Conservation (phyloP, 2,329 filamentous ascomycete species). For the Penicillium sp. region DNA sequence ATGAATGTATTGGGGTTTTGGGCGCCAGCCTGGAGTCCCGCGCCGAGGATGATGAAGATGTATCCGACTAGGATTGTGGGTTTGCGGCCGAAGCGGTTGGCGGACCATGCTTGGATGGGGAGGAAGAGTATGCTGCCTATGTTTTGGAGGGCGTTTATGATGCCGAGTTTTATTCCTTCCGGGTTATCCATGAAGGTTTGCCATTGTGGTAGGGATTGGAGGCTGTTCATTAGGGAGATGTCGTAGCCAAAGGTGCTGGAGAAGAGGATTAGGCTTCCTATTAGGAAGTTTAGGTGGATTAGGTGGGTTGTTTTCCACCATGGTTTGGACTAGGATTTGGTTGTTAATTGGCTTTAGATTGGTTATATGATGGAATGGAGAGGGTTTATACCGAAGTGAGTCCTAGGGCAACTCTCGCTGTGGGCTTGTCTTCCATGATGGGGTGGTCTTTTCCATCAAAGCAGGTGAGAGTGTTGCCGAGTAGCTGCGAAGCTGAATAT, state of each 20-base stretch:
- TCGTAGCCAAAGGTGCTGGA: conserved; percentile 9
- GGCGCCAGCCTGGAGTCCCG: conserved; percentile 22
- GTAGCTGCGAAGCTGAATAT: background rate
- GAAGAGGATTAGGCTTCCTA: conserved; percentile 8
- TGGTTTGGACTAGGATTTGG: background rate
- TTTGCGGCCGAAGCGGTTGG: conserved; percentile 36
- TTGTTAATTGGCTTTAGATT: background rate
- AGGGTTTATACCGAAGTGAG: background rate
- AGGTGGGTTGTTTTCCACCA: conserved; percentile 9
- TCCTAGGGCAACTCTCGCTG: background rate
- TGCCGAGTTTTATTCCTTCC: background rate
- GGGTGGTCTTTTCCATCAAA: background rate
- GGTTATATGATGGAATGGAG: background rate
- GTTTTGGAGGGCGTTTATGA: conserved; percentile 7
- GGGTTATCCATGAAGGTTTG: conserved; percentile 3
- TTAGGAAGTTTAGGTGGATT: background rate
- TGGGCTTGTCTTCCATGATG: background rate
- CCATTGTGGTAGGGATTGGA: conserved; percentile 7
- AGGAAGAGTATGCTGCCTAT: conserved; percentile 5
- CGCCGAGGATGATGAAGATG: conserved; percentile 30
- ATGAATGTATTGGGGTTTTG: conserved; percentile 29
- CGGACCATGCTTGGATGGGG: conserved; percentile 13
- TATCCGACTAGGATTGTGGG: conserved; percentile 29
- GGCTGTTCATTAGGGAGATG: conserved; percentile 9
- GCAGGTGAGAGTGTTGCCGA: background rate